Evolutionary conservation across 129 eudicot genomes (phyloP).

Genomic region (Dittrichia graveolens): DNA sequence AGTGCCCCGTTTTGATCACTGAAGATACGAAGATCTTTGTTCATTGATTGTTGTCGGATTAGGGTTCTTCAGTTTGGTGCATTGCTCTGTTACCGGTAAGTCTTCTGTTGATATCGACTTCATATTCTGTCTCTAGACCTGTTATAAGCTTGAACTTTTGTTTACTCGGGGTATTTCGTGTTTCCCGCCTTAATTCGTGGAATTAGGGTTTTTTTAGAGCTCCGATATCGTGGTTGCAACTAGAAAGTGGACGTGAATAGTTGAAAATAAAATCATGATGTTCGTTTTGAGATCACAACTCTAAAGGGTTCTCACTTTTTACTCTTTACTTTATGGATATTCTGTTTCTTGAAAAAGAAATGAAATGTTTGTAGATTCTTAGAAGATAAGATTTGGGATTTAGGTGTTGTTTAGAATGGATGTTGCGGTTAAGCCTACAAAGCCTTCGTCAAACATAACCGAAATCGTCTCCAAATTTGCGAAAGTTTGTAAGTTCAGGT

Average conservation of each 20-base stretch:
- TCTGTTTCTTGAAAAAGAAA: slow-evolving; percentile 12
- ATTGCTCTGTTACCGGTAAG: slow-evolving; percentile 16
- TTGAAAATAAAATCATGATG: neutral
- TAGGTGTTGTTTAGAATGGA: slow-evolving; percentile 40
- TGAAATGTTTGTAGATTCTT: slow-evolving; percentile 21
- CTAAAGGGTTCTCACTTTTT: neutral
- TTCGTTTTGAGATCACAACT: neutral
- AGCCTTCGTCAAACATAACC: slow-evolving; percentile 46
- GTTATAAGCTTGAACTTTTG: slow-evolving; percentile 9
- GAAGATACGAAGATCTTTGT: neutral
- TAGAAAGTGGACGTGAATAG: neutral
- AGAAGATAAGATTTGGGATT: neutral
- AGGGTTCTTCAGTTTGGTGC: neutral
- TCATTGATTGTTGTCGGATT: slow-evolving; percentile 6
- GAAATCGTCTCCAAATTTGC: slow-evolving; percentile 60
- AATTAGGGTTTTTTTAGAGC: slow-evolving; percentile 10
- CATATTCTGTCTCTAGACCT: neutral
- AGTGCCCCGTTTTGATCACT: neutral
- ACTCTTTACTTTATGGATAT: slow-evolving; percentile 27
- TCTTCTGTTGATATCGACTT: neutral
- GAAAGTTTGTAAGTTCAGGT: slow-evolving; percentile 56
- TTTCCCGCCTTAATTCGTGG: slow-evolving; percentile 23
- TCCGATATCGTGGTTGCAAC: neutral
- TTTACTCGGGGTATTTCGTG: slow-evolving; percentile 1
- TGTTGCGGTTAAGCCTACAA: slow-evolving; percentile 41